phyloP scores from a whole-genome alignment of 805 yeast genomes.

The Tetrapisispora iriomotensis region DNA sequence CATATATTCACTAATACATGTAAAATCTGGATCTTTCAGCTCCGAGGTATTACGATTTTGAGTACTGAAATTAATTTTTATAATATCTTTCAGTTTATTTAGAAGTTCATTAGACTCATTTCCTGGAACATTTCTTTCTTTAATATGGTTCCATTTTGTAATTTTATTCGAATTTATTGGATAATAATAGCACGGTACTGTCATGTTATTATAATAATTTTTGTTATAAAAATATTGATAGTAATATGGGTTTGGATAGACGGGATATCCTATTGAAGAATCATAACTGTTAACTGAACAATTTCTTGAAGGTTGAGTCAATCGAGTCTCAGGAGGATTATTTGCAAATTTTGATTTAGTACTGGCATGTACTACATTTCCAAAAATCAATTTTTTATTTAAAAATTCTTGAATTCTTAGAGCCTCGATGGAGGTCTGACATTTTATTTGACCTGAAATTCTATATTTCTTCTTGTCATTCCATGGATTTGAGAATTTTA shows the following conservation, averaged over 20 bases:
- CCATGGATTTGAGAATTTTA: constrained; percentile 4
- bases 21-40: constrained; percentile 25
- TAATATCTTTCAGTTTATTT: constrained; percentile 21
- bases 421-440: constrained; percentile 15
- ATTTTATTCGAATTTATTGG: not conserved
- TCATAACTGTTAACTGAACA: constrained; percentile 2
- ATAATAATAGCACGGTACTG: not conserved
- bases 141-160: not conserved
- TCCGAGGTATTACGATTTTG: constrained; percentile 21
- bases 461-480: constrained; percentile 7
- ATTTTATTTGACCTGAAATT: constrained; percentile 18
- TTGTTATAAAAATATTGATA: not conserved
- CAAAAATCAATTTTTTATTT: constrained; percentile 22
- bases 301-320: not conserved
- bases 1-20: constrained; percentile 28
- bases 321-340: not conserved
- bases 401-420: constrained; percentile 13
- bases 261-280: not conserved
- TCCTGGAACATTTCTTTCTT: not conserved
- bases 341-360: constrained; percentile 16
- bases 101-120: constrained; percentile 4
- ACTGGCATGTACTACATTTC: constrained; percentile 7
- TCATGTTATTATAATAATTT: not conserved
- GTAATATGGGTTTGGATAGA: not conserved
- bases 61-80: constrained; percentile 25